These are phyloP conservation scores for Cadophora sp. DNA, from an alignment of 2,329 filamentous ascomycete species.

Conservation along the genomic window DNA sequence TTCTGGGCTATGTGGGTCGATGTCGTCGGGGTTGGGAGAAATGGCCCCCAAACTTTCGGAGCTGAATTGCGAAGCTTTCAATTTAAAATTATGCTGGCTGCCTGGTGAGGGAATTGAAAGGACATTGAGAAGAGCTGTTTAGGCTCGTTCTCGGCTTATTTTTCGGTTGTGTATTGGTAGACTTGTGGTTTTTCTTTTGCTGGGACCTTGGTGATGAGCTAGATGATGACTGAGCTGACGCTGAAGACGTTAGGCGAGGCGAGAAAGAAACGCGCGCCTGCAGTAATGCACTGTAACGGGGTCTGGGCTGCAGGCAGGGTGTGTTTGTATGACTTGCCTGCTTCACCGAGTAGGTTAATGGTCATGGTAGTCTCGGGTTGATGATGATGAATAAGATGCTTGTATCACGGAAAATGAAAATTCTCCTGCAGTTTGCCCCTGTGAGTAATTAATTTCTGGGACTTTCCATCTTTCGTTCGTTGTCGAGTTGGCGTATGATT, in stretches of 20 bases:
- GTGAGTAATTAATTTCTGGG: too few relatives aligned
- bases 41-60: slow-evolving; percentile 11
- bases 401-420: background rate
- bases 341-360: slow-evolving; percentile 8
- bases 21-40: too few relatives aligned
- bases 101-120: background rate
- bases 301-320: background rate
- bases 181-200: background rate
- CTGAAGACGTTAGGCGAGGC: background rate
- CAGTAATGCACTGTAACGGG: background rate
- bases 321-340: background rate
- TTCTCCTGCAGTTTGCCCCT: background rate
- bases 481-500: too few relatives aligned
- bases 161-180: background rate
- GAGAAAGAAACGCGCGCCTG: slow-evolving; percentile 7
- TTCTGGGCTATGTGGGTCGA: background rate
- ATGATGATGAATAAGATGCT: slow-evolving; percentile 9
- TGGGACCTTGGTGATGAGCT: background rate
- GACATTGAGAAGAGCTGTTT: background rate
- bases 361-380: background rate
- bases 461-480: too few relatives aligned
- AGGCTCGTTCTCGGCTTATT: background rate
- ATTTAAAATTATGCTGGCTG: background rate
- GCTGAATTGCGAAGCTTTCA: background rate
- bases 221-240: background rate